Base-by-base conservation (phyloP, 1,284 basidiomycete genomes). In the Volvariella volvacea region DNA sequence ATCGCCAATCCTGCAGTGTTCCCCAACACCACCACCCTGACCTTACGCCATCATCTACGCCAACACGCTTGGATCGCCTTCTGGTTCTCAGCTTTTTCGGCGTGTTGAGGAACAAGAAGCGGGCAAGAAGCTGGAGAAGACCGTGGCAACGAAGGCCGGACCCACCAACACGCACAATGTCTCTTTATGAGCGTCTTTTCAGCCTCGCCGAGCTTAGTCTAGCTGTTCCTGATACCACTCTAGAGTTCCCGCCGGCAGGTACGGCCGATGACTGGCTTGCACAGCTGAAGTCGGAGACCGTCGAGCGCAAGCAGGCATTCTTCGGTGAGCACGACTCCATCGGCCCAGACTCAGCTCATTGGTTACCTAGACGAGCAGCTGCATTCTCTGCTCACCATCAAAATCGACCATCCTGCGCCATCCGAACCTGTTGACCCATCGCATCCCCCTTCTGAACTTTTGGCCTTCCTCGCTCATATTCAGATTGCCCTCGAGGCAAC, bases 401-500 rank as follows among this genome's bases (percentile, higher is more conserved):
- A 68, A 38, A 60, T 87, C 22, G 68, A 74, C 17, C 63, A 73
- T 48, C 61, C 68, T 32, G 57, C 63, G 10, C 52, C 59, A 16
- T 54, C 61, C 21, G 44, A 52, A 20, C 52, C 64, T 12, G 58
- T 59, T 16, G 62, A 72, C 44, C 58, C 61, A 3, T 52, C 60
- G 4, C 53, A 65, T 22, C 83, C 83, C 14, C 80, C 86, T 2
- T 54, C 67, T 7, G 52, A 69, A 15, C 63, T 91, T 16, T 66
- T 87, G 14, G 66, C 76, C 1, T 82, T 88, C 55, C 67, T 92
- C 20, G 66, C 78, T 1, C 83, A 85, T 55, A 62, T 87, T 2
- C 84, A 92, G 63, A 67, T 92, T 17, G 80, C 88, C 1, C 73
- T 90, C 34, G 88, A 91, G 38, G 85, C 88, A 0, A 80, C 80